phyloP scores from a whole-genome alignment of 2,329 filamentous ascomycete species.

The Scytalidium lignicola region DNA sequence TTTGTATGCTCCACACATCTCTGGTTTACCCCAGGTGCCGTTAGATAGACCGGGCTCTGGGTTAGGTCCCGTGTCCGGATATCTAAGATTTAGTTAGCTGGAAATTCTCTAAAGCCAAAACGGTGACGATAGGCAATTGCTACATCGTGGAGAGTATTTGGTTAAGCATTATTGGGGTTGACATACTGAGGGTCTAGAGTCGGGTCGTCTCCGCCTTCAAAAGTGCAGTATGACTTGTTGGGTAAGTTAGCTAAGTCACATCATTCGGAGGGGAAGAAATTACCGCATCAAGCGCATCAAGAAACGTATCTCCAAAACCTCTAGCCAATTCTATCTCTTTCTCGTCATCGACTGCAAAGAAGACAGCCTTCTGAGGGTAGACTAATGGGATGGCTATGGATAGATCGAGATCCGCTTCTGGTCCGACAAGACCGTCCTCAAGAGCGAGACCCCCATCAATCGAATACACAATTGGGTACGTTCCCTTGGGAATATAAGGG shows the following conservation, averaged over 20 bases:
- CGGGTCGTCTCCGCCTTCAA: constrained; percentile 15
- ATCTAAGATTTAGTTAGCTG: constrained; percentile 37
- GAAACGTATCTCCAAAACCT: constrained; percentile 40
- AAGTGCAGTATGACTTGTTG: constrained; percentile 35
- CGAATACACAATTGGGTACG: constrained; percentile 31
- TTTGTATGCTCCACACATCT: constrained; percentile 40
- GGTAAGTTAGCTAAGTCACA: not conserved
- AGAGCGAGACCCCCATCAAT: constrained; percentile 35
- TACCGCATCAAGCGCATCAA: constrained; percentile 37
- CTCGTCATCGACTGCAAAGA: constrained; percentile 39
- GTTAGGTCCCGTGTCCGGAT: constrained; percentile 23
- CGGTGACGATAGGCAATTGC: too few species aligned
- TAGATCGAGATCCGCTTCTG: constrained; percentile 38
- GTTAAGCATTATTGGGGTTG: too few species aligned
- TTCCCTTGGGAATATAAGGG: constrained; percentile 30
- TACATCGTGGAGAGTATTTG: too few species aligned
- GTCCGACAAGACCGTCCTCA: constrained; percentile 20
- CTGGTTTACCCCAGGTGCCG: constrained; percentile 18
- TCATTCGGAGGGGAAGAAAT: not conserved
- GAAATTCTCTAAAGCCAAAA: too few species aligned
- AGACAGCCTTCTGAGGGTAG: constrained; percentile 37
- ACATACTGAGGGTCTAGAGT: constrained; percentile 11
- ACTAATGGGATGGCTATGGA: constrained; percentile 37
- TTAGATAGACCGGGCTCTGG: constrained; percentile 28
- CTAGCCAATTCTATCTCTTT: constrained; percentile 26